Evolutionary conservation across 163 green algal genomes (phyloP), one percentile per base, ranked within the genome.

Genomic region (Chloromonas sp.): DNA sequence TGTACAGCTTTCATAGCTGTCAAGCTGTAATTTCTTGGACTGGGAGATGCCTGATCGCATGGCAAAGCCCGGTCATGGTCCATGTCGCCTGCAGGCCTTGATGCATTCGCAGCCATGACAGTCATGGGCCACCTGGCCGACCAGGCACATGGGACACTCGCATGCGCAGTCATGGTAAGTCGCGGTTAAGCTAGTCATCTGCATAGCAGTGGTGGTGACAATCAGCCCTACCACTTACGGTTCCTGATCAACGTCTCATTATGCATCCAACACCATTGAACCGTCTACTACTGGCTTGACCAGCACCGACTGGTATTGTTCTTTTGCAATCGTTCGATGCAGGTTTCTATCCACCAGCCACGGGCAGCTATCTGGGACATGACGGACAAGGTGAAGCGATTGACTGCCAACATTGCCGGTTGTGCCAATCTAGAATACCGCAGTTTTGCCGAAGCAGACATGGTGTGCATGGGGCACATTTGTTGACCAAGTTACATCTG

Each of bases 51-150:
- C 36, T 36, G 36, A 36, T 36, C 36, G 36, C 36, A 36, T 36
- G 36, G 36, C 36, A 36, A 15, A 59, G 36, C 15, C 5, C 74
- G 2, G 36, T 80, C 13, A 15, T 15, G 36, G 13, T 59, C 14
- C 74, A 80, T 80, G 13, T 80, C 57, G 8, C 13, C 2, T 2
- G 57, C 79, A 82, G 80, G 94, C 0, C 90, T 97, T 14, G 94
- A 98, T 83, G 91, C 76, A 36, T 93, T 91, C 84, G 90, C 91
- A 0, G 93, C 93, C 2, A 86, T 95, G 70, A 91, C 89, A 84
- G 94, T 98, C 59, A 94, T 98, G 91, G 76, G 88, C 14, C 88
- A 93, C 71, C 91, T 98, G 61, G 91, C 93, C 62, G 86, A 57
- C 8, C 61, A 86, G 83, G 86, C 86, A 81, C 60, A 36, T 59